Conservation (phyloP, 768 basidiomycete genomes). For the Krasilnikovozyma curviuscula region DNA sequence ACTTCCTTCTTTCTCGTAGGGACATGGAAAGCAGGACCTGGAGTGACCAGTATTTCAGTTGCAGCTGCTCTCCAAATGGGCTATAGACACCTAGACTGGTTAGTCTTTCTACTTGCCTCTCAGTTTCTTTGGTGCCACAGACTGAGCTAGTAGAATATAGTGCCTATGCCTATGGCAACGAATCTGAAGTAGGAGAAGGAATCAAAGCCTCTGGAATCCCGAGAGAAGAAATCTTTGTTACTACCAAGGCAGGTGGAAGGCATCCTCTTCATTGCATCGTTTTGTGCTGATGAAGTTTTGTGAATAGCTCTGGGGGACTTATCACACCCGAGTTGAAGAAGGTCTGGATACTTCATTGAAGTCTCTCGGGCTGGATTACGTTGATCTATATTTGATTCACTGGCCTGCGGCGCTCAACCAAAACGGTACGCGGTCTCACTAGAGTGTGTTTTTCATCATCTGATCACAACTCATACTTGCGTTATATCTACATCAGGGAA, state of each 20-base stretch:
- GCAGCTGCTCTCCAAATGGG: no score
- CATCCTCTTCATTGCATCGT: not conserved
- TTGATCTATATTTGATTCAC: constrained; percentile 59
- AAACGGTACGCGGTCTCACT: no score
- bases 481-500: not conserved
- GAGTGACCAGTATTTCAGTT: no score
- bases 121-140: no score
- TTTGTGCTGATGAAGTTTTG: not conserved
- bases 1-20: no score
- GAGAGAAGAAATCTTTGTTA: constrained; percentile 57
- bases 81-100: no score
- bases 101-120: no score
- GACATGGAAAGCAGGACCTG: no score
- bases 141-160: not conserved
- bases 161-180: constrained; percentile 34
- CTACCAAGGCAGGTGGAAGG: constrained; percentile 31
- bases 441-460: no score
- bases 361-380: constrained; percentile 49
- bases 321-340: constrained; percentile 40
- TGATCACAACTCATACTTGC: constrained; percentile 1
- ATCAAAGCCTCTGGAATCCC: constrained; percentile 56
- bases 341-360: constrained; percentile 52
- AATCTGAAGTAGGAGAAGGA: constrained; percentile 62
- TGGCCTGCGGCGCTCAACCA: constrained; percentile 59
- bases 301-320: constrained; percentile 23